Percentiles rank a stretch among this genome's conserved stretches.
Evolutionary conservation across 495 filamentous ascomycete species (phyloP).

Genomic region (Cryomyces minteri): DNA sequence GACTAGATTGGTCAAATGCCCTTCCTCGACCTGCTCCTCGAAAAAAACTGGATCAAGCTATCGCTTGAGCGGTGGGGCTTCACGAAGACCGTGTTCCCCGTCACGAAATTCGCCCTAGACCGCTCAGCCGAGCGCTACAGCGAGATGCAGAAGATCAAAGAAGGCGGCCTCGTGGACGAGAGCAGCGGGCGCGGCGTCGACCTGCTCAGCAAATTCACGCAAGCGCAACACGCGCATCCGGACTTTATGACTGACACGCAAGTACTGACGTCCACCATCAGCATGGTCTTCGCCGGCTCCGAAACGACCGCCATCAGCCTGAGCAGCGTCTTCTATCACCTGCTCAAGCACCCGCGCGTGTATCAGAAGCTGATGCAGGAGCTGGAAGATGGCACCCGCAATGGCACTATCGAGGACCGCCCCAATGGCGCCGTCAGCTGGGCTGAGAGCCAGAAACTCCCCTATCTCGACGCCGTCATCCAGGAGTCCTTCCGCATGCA

Average conservation of each 20-base stretch:
- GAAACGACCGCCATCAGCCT: constrained; percentile 26
- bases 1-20: constrained; percentile 30
- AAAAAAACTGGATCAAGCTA: constrained; percentile 30
- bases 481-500: constrained; percentile 53
- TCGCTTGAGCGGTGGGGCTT: constrained; percentile 21
- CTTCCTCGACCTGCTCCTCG: constrained; percentile 28
- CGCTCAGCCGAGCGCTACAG: constrained; percentile 34
- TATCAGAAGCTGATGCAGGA: constrained; percentile 23
- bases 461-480: constrained; percentile 48
- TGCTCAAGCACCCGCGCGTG: constrained; percentile 19
- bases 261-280: constrained; percentile 45
- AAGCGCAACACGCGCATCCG: constrained; percentile 28
- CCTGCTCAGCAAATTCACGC: constrained; percentile 28
- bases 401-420: constrained; percentile 16
- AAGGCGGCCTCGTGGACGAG: constrained; percentile 17
- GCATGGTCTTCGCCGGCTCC: constrained; percentile 38
- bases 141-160: constrained; percentile 22
- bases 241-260: constrained; percentile 46
- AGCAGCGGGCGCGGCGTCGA: constrained; percentile 23
- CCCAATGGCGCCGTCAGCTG: constrained; percentile 21
- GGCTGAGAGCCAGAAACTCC: constrained; percentile 26
- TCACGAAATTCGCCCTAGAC: constrained; percentile 38
- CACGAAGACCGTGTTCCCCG: constrained; percentile 38
- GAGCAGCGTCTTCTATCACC: constrained; percentile 20
- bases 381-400: constrained; percentile 17